Evolutionary conservation across 768 basidiomycete genomes (phyloP).

Genomic region (Suillus sp.): DNA sequence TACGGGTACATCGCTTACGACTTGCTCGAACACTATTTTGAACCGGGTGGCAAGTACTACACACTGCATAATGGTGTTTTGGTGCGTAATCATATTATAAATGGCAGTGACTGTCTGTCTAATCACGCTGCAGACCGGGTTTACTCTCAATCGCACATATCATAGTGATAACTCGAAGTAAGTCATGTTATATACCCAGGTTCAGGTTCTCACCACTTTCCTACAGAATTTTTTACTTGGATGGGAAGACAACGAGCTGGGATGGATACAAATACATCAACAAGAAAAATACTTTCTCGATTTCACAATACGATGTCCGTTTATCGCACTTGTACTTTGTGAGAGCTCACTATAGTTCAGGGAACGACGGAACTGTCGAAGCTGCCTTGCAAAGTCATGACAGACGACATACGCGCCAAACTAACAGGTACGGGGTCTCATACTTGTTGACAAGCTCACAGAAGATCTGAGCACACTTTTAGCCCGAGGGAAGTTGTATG

Average conservation of each 20-base stretch:
- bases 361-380: conserved; percentile 14
- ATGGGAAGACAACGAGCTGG: conserved; percentile 14
- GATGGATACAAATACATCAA: conserved; percentile 14
- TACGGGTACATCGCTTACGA: conserved; percentile 24
- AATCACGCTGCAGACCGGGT: neutral
- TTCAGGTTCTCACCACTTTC: neutral
- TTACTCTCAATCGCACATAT: neutral
- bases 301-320: conserved; percentile 14
- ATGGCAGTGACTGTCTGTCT: neutral
- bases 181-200: neutral
- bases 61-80: neutral
- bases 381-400: conserved; percentile 16
- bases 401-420: conserved; percentile 10
- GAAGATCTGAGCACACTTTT: neutral
- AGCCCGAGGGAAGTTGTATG: conserved; percentile 21
- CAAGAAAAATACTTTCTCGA: neutral
- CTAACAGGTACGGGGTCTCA: conserved; percentile 15
- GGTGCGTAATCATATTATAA: neutral
- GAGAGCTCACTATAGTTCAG: conserved; percentile 12
- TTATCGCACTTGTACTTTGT: neutral
- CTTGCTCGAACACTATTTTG: conserved; percentile 19
- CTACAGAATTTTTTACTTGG: neutral
- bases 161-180: neutral
- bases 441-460: neutral
- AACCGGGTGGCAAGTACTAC: conserved; percentile 10